These are phyloP conservation scores for Solanum tarijense DNA, from an alignment of 257 asterid species.

Conservation along the genomic window DNA sequence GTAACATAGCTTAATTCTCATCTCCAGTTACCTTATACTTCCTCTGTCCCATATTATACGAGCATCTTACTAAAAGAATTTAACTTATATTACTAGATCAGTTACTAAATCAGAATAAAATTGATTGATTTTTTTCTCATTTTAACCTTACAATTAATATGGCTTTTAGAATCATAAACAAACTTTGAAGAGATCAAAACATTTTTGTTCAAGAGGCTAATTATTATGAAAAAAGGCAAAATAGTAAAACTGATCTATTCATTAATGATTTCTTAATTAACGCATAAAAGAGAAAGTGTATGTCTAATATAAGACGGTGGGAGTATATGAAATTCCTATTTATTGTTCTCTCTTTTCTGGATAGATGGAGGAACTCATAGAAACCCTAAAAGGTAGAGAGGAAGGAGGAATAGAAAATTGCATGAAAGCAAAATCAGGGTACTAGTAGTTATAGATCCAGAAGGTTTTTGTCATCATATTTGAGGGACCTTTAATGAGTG, in stretches of 20 bases:
- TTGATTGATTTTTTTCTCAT: neutral
- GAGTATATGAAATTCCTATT: neutral
- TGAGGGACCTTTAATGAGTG: neutral
- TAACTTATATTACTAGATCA: neutral
- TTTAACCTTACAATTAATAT: no score
- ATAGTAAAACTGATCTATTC: no score
- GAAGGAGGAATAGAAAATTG: neutral
- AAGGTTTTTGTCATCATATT: neutral
- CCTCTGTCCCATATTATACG: neutral
- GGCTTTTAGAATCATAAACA: neutral
- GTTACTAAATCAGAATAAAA: no score
- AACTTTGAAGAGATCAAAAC: neutral
- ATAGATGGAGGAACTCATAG: neutral
- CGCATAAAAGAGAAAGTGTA: no score
- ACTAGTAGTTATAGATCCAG: neutral
- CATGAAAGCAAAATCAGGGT: neutral
- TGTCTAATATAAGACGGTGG: neutral
- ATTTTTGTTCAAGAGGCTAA: neutral
- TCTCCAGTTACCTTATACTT: neutral
- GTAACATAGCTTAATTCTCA: neutral
- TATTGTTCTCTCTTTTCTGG: neutral
- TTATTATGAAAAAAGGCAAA: neutral
- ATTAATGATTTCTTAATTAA: no score
- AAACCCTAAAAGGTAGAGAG: neutral
- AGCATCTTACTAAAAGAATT: no score